Evolutionary conservation across 225 moss, liverwort and hornwort genomes (phyloP), one percentile per base, ranked within the genome.

Genomic region (Bryum argenteum): DNA sequence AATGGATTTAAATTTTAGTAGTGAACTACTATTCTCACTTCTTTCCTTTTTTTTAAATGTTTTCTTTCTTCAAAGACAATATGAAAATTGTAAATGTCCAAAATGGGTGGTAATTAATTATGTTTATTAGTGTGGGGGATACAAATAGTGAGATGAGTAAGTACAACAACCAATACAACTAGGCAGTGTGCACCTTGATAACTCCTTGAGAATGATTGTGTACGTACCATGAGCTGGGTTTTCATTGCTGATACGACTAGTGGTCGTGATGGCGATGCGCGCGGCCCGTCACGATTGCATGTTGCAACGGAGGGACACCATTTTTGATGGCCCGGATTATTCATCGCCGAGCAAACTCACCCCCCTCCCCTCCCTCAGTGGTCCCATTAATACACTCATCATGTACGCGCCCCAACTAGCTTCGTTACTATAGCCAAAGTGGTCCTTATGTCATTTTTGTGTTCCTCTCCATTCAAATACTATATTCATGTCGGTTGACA

Each of bases 181-280:
- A 2, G 7, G 40, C 24, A 18, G 20, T 18, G 63, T 23, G 54
- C 55, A 18, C 74, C 74, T 66, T 66, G 65, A 74, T 37, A 74
- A 47, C 57, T 4, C 57, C 2, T 9, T 11, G 39, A 47, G 58
- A 48, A 74, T 48, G 66, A 58, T 48, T 16, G 66, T 0, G 39
- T 58, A 58, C 0, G 48, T 58, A 58, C 74, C 48, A 1, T 0
- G 57, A 13, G 13, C 15, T 11, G 41, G 38, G 47, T 20, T 38
- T 56, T 74, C 57, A 66, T 65, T 57, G 66, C 74, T 28, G 38
- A 66, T 22, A 19, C 5, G 37, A 56, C 65, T 44, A 1, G 55
- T 6, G 28, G 19, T 28, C 0, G 14, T 8, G 54, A 63, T 63
- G 40, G 54, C 6, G 42, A 43, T 26, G n/a, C 6, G 18, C 6